Conservation (phyloP, 2,329 filamentous ascomycete genomes). For the Cladophialophora carrionii region DNA sequence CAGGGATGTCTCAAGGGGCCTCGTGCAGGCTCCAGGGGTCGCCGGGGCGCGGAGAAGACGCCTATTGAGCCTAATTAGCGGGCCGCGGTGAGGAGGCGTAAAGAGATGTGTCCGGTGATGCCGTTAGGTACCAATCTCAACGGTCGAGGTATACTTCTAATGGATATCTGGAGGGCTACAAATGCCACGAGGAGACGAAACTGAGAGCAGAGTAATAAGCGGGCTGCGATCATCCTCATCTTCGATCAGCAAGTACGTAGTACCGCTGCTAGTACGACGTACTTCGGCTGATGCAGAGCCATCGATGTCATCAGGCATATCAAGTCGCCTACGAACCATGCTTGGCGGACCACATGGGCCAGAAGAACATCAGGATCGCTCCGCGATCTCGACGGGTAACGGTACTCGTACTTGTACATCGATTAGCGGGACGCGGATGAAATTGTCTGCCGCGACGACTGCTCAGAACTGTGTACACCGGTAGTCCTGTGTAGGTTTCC, state of each 20-base stretch:
- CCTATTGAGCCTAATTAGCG: slow-evolving; percentile 1
- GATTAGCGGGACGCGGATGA: background rate
- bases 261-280: background rate
- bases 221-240: background rate
- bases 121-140: too few species aligned
- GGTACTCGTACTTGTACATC: background rate
- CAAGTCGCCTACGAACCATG: background rate
- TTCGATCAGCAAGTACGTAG: background rate
- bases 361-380: slow-evolving; percentile 2
- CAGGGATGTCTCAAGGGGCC: background rate
- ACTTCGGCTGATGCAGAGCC: slow-evolving; percentile 2
- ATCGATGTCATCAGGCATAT: slow-evolving; percentile 29
- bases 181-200: background rate
- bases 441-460: background rate
- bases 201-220: background rate
- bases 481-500: too few species aligned
- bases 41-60: slow-evolving; percentile 2
- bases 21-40: background rate
- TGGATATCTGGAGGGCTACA: background rate
- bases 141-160: background rate
- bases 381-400: background rate
- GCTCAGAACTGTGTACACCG: too few species aligned
- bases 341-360: background rate
- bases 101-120: background rate
- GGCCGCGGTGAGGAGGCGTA: background rate